These are phyloP conservation scores for Exserohilum turcica DNA, from an alignment of 2,329 filamentous ascomycete species.

Conservation along the genomic window DNA sequence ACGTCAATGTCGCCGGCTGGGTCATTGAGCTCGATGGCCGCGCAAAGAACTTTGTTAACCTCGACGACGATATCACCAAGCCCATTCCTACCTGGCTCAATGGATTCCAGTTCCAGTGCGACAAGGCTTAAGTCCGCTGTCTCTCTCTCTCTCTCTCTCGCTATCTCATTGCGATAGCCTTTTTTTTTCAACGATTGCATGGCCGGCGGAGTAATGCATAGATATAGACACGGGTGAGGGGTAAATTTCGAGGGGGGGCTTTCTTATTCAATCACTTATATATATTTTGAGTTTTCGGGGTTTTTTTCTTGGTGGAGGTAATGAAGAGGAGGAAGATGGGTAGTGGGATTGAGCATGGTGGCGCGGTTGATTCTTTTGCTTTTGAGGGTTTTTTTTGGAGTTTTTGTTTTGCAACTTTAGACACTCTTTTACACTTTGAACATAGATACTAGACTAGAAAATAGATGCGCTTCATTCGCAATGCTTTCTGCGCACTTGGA, in stretches of 20 bases:
- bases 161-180: no score
- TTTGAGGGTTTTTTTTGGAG: neutral
- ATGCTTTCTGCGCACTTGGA: no score
- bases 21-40: constrained; percentile 18
- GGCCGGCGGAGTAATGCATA: neutral
- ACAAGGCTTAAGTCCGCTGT: constrained; percentile 9
- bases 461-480: neutral
- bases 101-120: constrained; percentile 21
- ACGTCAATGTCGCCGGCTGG: constrained; percentile 4
- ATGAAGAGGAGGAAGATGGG: neutral
- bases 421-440: neutral
- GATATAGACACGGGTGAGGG: no score
- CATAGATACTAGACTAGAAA: neutral
- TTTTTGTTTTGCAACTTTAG: neutral
- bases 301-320: no score
- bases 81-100: constrained; percentile 16
- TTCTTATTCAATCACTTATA: no score
- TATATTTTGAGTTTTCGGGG: no score
- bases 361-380: no score
- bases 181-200: no score
- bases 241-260: no score
- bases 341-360: no score
- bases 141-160: no score
- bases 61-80: constrained; percentile 17
- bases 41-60: constrained; percentile 18